Percentiles rank a stretch among this genome's conserved stretches.
phyloP scores from a whole-genome alignment of 768 basidiomycete species.

The Pulveroboletus sp. region DNA sequence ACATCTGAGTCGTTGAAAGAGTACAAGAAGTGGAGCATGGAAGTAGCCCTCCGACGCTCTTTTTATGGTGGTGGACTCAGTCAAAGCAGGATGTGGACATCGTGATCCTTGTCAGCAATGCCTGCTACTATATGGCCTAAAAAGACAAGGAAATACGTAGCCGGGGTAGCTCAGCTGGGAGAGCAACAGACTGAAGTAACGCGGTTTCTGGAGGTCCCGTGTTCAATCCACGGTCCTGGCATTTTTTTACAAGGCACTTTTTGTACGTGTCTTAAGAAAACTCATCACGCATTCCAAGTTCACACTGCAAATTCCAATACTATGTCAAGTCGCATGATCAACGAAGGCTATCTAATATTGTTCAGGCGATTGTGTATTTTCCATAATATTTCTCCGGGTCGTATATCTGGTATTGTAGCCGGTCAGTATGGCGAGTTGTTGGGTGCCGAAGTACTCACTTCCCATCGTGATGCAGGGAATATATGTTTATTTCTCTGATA shows the following conservation, averaged over 20 bases:
- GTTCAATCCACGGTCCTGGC: conserved; percentile 79
- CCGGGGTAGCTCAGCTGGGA: conserved; percentile 75
- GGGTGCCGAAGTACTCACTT: conserved; percentile 53
- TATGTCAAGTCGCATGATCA: too few relatives aligned
- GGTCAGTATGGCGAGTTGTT: not conserved
- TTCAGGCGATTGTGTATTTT: conserved; percentile 75
- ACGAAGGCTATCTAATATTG: not conserved
- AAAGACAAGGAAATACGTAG: conserved; percentile 7
- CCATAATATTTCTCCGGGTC: conserved; percentile 95
- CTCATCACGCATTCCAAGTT: too few relatives aligned
- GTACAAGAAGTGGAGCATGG: too few relatives aligned
- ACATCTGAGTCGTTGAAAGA: not conserved
- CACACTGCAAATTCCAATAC: too few relatives aligned
- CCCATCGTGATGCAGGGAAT: conserved; percentile 96
- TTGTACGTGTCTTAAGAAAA: not conserved
- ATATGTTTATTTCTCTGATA: conserved; percentile 97
- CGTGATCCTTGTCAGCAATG: too few relatives aligned
- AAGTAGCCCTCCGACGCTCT: not conserved
- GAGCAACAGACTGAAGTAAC: conserved; percentile 68
- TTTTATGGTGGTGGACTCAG: conserved; percentile 3
- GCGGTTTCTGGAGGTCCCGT: conserved; percentile 67
- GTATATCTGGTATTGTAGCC: conserved; percentile 64
- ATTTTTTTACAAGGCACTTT: conserved; percentile 26
- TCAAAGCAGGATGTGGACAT: too few relatives aligned
- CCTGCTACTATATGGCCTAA: not conserved